A percentile compares a stretch with the other conserved stretches of the same genome.
Evolutionary conservation across 176 grass and related monocot species (phyloP).

Genomic region (Pontederia paniculata): DNA sequence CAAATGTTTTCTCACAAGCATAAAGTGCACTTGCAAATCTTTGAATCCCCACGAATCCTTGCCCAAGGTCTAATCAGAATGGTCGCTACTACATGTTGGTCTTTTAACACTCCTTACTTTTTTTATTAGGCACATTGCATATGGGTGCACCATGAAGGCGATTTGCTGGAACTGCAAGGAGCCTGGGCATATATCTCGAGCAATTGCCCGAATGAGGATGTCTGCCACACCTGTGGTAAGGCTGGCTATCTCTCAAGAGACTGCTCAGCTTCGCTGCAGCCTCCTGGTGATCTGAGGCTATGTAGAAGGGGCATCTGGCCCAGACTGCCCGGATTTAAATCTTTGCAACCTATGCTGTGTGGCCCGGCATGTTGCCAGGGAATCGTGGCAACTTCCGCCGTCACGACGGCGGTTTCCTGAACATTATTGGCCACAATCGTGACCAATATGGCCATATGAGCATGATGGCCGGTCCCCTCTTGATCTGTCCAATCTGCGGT

Average conservation of each 20-base stretch:
- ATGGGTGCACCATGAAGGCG: slow-evolving; percentile 71
- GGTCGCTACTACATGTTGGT: not conserved
- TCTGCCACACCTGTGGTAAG: slow-evolving; percentile 95
- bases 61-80: too few species aligned
- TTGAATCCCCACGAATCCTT: too few species aligned
- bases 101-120: not conserved
- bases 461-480: slow-evolving; percentile 67
- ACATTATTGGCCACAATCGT: slow-evolving; percentile 54
- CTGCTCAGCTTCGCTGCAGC: slow-evolving; percentile 44
- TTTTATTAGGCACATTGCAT: slow-evolving; percentile 62
- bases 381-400: slow-evolving; percentile 20
- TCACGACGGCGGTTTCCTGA: slow-evolving; percentile 33
- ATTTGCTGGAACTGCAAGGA: slow-evolving; percentile 99
- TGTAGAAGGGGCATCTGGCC: slow-evolving; percentile 89
- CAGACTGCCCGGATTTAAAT: slow-evolving; percentile 87
- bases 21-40: too few species aligned
- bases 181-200: slow-evolving; percentile 76
- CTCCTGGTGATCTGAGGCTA: slow-evolving; percentile 65
- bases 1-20: too few species aligned
- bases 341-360: slow-evolving; percentile 87
- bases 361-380: slow-evolving; percentile 67
- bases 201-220: slow-evolving; percentile 83
- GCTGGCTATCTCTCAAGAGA: slow-evolving; percentile 77
- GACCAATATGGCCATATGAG: slow-evolving; percentile 81
- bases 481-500: slow-evolving; percentile 85